Base-by-base conservation (phyloP, 768 basidiomycete genomes). In the Candolleomyces eurysporus region DNA sequence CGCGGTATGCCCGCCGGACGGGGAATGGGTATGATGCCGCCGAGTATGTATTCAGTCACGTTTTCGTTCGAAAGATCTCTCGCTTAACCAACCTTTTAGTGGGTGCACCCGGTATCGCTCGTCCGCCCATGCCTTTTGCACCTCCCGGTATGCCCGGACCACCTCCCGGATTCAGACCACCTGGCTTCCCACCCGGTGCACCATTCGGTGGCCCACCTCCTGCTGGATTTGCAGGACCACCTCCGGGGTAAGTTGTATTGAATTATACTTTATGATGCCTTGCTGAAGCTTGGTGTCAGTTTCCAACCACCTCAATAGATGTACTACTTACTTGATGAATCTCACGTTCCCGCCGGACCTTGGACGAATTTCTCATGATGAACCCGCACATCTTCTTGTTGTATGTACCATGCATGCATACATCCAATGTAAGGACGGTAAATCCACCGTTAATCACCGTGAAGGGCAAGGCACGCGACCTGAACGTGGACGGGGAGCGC, bases 1-100 rank as follows among this genome's bases (percentile, higher is more conserved):
- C 87, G 93, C 63, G 96, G 96, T 67, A 89, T 94, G 82, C 94
- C 96, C 72, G 96, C 96, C 46, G 96, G 96, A 66, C 89, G 96
- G 67, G 96, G 96, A 60, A 96, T 98, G 87, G 93, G 94, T 59
- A 94, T 93, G 91, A 87, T 92, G 85, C 91, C 91, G 59, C 89
- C 91, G 1, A 84, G 91, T 91, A 72, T 60, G 89, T 81, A 8
- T 61, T 57, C 31, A 22, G 16, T 49, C 26, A 32, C 32, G 17
- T 51, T 26, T 48, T 50, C 11, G n/a, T 57, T 14, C 50, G 42
- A 19, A 31, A 13, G 61, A 48, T 57, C 60, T 56, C 42, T 65
- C 43, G 14, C 14, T 19, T 62, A 67, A 65, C 64, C 67, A 53
- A 64, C 60, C 52, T 57, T 39, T 61, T 64, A 90, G 88, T 84